Conservation (phyloP, 768 basidiomycete genomes). For the Boletus tylopilopsis region DNA sequence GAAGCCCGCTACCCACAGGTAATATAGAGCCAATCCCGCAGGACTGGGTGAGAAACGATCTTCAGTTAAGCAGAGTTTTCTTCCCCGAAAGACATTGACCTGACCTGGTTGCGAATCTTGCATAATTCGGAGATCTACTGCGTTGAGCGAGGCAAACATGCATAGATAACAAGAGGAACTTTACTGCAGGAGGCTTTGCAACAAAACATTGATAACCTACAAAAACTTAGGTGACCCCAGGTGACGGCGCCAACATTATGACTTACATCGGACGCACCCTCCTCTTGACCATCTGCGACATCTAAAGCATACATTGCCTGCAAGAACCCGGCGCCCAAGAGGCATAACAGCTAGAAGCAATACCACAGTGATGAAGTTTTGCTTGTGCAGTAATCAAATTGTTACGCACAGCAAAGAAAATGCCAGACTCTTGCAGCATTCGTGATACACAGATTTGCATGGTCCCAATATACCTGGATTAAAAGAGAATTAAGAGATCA, state of each 20-base stretch:
- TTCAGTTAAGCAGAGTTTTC: background rate
- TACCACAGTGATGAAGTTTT: background rate
- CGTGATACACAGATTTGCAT: conserved; percentile 92
- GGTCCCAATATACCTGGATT: conserved; percentile 73
- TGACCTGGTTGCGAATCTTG: conserved; percentile 50
- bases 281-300: conserved; percentile 77
- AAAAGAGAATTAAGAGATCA: background rate
- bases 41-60: conserved; percentile 33
- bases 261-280: conserved; percentile 47
- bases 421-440: conserved; percentile 90
- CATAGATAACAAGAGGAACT: background rate
- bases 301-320: conserved; percentile 90
- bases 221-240: background rate
- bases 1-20: conserved; percentile 54
- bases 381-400: background rate
- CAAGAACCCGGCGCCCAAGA: conserved; percentile 79
- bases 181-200: conserved; percentile 82
- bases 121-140: conserved; percentile 62
- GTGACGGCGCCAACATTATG: conserved; percentile 4
- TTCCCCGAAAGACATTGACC: background rate
- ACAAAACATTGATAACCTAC: conserved; percentile 65
- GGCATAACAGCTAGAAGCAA: conserved; percentile 63
- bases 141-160: background rate
- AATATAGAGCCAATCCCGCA: conserved; percentile 67
- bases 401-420: conserved; percentile 77